A percentile compares a stretch with the other conserved stretches of the same genome.
Evolutionary conservation across 306 rosid species (phyloP).

Genomic region (Dalbergia cultrata): DNA sequence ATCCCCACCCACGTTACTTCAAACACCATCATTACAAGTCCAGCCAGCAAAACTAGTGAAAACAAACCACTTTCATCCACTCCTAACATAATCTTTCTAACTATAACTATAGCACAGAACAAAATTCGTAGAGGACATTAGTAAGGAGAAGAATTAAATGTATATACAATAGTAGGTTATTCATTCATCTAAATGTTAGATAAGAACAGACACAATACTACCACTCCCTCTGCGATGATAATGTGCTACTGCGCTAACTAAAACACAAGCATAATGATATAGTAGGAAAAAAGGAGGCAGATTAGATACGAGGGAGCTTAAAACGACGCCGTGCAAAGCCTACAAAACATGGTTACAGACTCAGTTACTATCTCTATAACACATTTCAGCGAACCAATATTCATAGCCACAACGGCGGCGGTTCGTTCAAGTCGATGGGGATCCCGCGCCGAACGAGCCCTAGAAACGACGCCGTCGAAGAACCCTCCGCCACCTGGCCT

Average conservation of each 20-base stretch:
- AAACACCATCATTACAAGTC: background rate
- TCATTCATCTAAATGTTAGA: conserved; percentile 43
- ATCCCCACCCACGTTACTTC: background rate
- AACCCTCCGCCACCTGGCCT: conserved; percentile 10
- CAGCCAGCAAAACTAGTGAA: too few species aligned
- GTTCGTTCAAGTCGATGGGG: conserved; percentile 89
- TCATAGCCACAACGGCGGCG: conserved; percentile 93
- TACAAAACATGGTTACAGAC: background rate
- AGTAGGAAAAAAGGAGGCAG: too few species aligned
- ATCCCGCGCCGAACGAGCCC: conserved; percentile 82
- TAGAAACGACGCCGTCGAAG: conserved; percentile 66
- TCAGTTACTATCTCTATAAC: background rate
- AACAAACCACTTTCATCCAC: background rate
- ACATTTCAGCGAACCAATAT: background rate
- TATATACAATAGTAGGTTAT: conserved; percentile 5
- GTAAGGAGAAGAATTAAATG: background rate
- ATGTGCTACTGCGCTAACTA: background rate
- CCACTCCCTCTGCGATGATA: background rate
- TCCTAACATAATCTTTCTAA: background rate
- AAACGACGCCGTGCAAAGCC: conserved; percentile 39
- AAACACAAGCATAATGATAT: background rate
- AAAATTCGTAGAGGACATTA: background rate
- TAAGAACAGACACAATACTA: background rate
- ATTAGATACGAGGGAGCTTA: background rate
- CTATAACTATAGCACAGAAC: background rate